Percentiles rank a stretch among this genome's conserved stretches.
Conservation (phyloP, 2,329 filamentous ascomycete species). For the Knoxdaviesia capensis region DNA sequence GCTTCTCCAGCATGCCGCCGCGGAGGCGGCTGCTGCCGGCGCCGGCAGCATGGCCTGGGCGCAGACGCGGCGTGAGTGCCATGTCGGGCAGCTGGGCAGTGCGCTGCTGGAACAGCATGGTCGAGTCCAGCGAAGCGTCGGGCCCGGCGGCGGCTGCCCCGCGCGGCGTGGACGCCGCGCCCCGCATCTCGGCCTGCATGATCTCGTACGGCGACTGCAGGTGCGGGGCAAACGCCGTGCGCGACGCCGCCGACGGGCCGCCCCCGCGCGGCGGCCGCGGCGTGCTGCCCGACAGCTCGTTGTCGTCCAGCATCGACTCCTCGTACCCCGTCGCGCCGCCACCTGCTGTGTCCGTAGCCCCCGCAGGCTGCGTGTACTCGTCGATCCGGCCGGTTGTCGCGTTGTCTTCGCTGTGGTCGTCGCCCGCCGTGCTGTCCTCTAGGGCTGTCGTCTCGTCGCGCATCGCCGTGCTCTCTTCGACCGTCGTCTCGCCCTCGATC, state of each 20-base stretch:
- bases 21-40: slow-evolving; percentile 53
- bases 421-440: slow-evolving; percentile 10
- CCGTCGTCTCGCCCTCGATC: slow-evolving; percentile 14
- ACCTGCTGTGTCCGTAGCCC: too few species aligned
- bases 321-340: slow-evolving; percentile 14
- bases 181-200: slow-evolving; percentile 43
- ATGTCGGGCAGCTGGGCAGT: slow-evolving; percentile 33
- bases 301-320: slow-evolving; percentile 42
- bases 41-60: slow-evolving; percentile 12
- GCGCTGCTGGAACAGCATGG: slow-evolving; percentile 28
- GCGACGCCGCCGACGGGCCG: slow-evolving; percentile 22
- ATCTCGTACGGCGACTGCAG: slow-evolving; percentile 62
- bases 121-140: slow-evolving; percentile 14
- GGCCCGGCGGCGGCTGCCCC: too few species aligned
- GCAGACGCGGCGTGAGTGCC: slow-evolving; percentile 39
- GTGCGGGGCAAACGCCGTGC: slow-evolving; percentile 32
- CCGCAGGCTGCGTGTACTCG: too few species aligned
- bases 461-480: slow-evolving; percentile 31
- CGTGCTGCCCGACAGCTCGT: slow-evolving; percentile 43
- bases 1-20: slow-evolving; percentile 87
- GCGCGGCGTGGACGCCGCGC: slow-evolving; percentile 5
- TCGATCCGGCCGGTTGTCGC: slow-evolving; percentile 9
- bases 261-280: slow-evolving; percentile 27
- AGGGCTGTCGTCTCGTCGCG: slow-evolving; percentile 29
- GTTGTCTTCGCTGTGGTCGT: slow-evolving; percentile 20